Conservation (phyloP, 495 filamentous ascomycete species). For the Trichoderma erinaceum region DNA sequence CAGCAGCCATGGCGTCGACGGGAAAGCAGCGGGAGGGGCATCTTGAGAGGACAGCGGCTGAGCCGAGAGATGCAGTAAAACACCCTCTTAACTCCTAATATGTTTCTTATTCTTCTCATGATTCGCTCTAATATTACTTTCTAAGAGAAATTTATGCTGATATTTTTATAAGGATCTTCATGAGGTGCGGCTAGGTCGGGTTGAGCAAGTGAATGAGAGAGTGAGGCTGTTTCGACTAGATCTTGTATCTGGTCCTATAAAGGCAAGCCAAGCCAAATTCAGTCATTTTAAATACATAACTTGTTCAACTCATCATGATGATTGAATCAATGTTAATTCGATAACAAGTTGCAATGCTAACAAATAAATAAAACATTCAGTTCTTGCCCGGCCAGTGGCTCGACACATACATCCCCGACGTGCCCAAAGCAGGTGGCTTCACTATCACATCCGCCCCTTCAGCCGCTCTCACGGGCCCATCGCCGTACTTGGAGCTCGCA, state of each 20-base stretch:
- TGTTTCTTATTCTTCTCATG: not conserved
- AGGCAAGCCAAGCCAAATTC: constrained; percentile 7
- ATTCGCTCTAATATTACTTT: not conserved
- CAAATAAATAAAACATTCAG: constrained; percentile 26
- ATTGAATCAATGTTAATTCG: not conserved
- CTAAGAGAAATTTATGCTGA: not conserved
- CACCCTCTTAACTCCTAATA: not conserved
- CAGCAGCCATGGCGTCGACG: not conserved
- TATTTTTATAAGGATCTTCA: constrained; percentile 35
- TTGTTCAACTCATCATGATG: not conserved
- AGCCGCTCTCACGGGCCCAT: constrained; percentile 25
- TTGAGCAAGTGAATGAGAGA: constrained; percentile 42
- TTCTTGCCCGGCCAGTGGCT: constrained; percentile 90
- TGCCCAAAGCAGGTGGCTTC: constrained; percentile 71
- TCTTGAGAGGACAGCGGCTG: constrained; percentile 61
- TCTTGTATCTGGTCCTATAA: constrained; percentile 24
- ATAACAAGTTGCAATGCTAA: not conserved
- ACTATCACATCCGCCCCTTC: constrained; percentile 76
- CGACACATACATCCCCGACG: constrained; percentile 65
- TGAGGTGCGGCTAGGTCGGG: constrained; percentile 40
- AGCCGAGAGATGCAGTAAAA: constrained; percentile 55
- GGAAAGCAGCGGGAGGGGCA: constrained; percentile 30
- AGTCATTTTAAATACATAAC: not conserved
- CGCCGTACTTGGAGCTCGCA: constrained; percentile 62
- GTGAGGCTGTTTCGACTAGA: constrained; percentile 47